Percentiles rank a stretch among this genome's conserved stretches.
Conservation (phyloP, 176 grass and related monocot species). For the Musa itinerans region DNA sequence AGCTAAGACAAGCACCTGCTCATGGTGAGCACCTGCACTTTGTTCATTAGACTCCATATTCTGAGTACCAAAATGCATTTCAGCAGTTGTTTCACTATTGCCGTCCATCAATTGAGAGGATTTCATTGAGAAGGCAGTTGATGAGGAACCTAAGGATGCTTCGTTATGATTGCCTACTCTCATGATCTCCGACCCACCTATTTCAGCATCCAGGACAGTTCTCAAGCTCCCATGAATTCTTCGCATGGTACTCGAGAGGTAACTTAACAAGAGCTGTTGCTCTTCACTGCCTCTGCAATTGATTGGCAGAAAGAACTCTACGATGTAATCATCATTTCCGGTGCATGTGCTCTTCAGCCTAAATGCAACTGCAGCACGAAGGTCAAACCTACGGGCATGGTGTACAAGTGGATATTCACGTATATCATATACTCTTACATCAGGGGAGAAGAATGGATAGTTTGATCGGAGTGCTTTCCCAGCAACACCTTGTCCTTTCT, state of each 20-base stretch:
- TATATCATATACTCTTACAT: conserved; percentile 37
- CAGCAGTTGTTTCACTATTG: conserved; percentile 16
- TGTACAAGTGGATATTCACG: conserved; percentile 39
- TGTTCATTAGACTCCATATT: not conserved
- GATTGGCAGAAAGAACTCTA: conserved; percentile 60
- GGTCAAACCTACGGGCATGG: conserved; percentile 53
- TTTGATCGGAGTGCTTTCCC: conserved; percentile 53
- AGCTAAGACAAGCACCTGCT: conserved; percentile 2
- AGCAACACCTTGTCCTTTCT: conserved; percentile 41
- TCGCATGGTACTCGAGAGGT: conserved; percentile 31
- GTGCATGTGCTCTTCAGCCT: conserved; percentile 44
- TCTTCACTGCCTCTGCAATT: conserved; percentile 35
- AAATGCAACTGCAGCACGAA: conserved; percentile 52
- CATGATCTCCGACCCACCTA: conserved; percentile 21
- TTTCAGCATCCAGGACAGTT: conserved; percentile 46
- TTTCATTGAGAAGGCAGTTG: conserved; percentile 24
- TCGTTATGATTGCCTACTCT: conserved; percentile 7
- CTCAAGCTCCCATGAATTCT: conserved; percentile 42
- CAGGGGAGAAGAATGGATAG: conserved; percentile 39
- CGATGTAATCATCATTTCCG: conserved; percentile 38
- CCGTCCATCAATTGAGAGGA: conserved; percentile 18
- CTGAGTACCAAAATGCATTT: not conserved
- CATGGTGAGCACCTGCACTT: not conserved
- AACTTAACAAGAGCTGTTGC: conserved; percentile 44
- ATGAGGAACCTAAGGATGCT: conserved; percentile 14